phyloP scores from a whole-genome alignment of 176 grass and related monocot species.

The Cocos nucifera region DNA sequence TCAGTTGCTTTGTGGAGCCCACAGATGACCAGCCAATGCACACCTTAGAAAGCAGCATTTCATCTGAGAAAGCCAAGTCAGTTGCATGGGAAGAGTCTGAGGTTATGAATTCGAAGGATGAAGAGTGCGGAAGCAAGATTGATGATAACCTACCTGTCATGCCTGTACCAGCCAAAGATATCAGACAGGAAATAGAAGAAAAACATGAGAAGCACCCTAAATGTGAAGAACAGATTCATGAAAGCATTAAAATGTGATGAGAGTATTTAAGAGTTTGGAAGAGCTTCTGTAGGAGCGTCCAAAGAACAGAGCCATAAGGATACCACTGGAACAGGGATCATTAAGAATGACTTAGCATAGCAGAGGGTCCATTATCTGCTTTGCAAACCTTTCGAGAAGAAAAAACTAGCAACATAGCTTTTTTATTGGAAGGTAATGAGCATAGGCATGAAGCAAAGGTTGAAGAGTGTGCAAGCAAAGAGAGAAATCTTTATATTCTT shows the following conservation, averaged over 20 bases:
- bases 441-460: too few relatives aligned
- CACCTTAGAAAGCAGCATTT: neutral
- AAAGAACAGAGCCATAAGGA: neutral
- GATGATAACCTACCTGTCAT: neutral
- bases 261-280: neutral
- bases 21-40: neutral
- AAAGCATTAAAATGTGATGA: neutral
- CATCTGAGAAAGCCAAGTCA: neutral
- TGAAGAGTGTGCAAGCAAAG: too few relatives aligned
- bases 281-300: neutral
- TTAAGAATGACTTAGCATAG: neutral
- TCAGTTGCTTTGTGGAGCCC: neutral
- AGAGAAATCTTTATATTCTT: too few relatives aligned
- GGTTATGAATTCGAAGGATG: neutral
- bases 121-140: neutral
- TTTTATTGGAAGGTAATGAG: neutral
- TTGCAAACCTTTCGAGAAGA: neutral
- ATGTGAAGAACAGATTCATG: neutral
- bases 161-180: neutral
- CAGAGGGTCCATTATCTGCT: neutral
- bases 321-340: neutral
- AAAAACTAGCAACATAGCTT: neutral
- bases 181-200: neutral
- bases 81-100: neutral
- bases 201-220: neutral